Evolutionary conservation across 2,329 filamentous ascomycete species (phyloP).

Genomic region (Fonsecaea pedrosoi): DNA sequence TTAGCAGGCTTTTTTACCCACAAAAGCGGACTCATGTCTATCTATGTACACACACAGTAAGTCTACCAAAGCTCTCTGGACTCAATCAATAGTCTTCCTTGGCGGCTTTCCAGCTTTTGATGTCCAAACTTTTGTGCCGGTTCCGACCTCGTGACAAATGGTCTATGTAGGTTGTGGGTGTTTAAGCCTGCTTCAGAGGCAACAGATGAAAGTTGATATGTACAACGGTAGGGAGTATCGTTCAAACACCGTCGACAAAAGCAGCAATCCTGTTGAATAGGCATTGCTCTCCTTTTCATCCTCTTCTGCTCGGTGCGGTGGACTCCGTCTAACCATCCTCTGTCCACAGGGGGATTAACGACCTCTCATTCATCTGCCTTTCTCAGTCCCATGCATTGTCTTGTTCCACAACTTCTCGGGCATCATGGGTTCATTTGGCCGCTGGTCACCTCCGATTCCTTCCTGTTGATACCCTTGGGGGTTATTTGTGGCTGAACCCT

Average conservation of each 20-base stretch:
- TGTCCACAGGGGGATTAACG: not conserved
- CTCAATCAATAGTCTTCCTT: not conserved
- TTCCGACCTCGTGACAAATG: not conserved
- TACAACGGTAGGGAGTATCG: not conserved
- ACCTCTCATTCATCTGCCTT: constrained; percentile 37
- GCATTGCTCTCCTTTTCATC: not conserved
- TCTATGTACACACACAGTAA: not conserved
- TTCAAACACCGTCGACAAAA: not conserved
- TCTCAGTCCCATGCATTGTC: constrained; percentile 30
- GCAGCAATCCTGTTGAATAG: not conserved
- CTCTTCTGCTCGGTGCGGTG: not conserved
- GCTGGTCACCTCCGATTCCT: constrained; percentile 34
- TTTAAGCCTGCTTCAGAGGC: not conserved
- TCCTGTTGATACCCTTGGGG: constrained; percentile 25
- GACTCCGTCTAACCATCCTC: not conserved
- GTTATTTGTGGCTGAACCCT: constrained; percentile 25
- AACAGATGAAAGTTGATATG: not conserved
- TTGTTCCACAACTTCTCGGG: constrained; percentile 29
- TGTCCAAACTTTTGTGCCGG: too few relatives aligned
- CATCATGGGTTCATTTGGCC: constrained; percentile 14
- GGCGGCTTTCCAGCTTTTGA: not conserved
- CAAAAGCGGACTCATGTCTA: too few relatives aligned
- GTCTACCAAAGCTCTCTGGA: not conserved
- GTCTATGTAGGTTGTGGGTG: not conserved
- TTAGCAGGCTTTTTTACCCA: not conserved